Evolutionary conservation across 192 early-diverging fungal species (phyloP).

Genomic region (Backusella sp.): DNA sequence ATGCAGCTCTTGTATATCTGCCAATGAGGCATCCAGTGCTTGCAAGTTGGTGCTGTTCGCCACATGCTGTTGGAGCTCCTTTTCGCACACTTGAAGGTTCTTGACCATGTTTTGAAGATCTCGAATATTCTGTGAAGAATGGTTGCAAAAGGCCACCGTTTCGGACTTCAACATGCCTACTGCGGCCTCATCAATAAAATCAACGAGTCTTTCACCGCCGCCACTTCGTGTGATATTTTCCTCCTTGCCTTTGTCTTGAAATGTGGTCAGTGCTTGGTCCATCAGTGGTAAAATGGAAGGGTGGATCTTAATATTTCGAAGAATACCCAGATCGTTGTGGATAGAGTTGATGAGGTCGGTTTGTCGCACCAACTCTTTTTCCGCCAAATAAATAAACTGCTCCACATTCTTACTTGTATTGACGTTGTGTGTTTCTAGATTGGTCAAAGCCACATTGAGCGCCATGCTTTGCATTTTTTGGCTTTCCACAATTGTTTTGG

Average conservation of each 20-base stretch:
- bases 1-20: slow-evolving; percentile 12
- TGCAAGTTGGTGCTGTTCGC: slow-evolving; percentile 21
- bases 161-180: neutral
- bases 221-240: neutral
- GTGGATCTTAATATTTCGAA: slow-evolving; percentile 48
- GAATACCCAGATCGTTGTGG: slow-evolving; percentile 38
- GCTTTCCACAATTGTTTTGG: slow-evolving; percentile 42
- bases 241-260: neutral
- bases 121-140: slow-evolving; percentile 12
- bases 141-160: neutral
- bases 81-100: slow-evolving; percentile 12
- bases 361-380: slow-evolving; percentile 43
- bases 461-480: slow-evolving; percentile 50
- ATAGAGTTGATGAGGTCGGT: slow-evolving; percentile 27
- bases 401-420: slow-evolving; percentile 35
- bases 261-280: neutral
- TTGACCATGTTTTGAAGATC: slow-evolving; percentile 12
- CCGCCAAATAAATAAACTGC: slow-evolving; percentile 38
- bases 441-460: slow-evolving; percentile 48
- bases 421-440: slow-evolving; percentile 47
- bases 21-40: slow-evolving; percentile 16
- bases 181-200: slow-evolving; percentile 13
- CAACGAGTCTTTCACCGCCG: neutral
- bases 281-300: slow-evolving; percentile 29
- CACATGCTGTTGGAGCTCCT: slow-evolving; percentile 17